Base-by-base conservation (phyloP, 441 rosid species). In the Sinapis alba region DNA sequence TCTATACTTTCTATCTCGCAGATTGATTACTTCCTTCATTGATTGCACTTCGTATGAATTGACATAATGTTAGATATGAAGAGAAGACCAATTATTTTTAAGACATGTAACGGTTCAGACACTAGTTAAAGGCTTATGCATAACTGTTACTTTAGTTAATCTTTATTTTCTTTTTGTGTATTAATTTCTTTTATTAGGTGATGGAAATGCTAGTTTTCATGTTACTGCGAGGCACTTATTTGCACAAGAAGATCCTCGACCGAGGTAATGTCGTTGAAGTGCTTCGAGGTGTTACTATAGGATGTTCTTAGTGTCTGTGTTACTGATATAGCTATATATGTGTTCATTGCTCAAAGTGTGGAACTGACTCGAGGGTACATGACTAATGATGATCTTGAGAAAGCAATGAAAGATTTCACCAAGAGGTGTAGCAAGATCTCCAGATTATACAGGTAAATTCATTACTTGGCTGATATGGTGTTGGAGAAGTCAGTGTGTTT, bases 361-460 rank as follows among this genome's bases (percentile, higher is more conserved):
- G 90, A 89, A 76, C 36, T 74, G 62, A 84, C 87, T 71, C 83
- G 70, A 62, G 99, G 99, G 11, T 91, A 91, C 65, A 84, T 90
- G 97, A 87, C 87, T 9, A 90, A 93, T 77, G 79, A 67, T 51
- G 98, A 89, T 74, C 90, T 96, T 62, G 93, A 91, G 73, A 83
- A 88, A 82, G 97, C 94, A 1, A 83, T 91, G 86, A 91, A 86
- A 78, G 88, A 76, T 50, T 90, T 91, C 54, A 82, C 90, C 65
- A 80, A 65, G 65, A 89, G 94, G 77, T 96, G 99, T 66, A 82
- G 89, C 64, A 87, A 82, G 75, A 89, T 96, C 77, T 96, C 94
- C 67, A 87, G 96, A 86, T 78, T 89, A 47, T 93, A 90, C 86
- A 93, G 97, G 99, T 96, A 80, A 80, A 50, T 24, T 57, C 6